These are phyloP conservation scores for Parathielavia appendiculata DNA, from an alignment of 495 filamentous ascomycete genomes.

Conservation along the genomic window DNA sequence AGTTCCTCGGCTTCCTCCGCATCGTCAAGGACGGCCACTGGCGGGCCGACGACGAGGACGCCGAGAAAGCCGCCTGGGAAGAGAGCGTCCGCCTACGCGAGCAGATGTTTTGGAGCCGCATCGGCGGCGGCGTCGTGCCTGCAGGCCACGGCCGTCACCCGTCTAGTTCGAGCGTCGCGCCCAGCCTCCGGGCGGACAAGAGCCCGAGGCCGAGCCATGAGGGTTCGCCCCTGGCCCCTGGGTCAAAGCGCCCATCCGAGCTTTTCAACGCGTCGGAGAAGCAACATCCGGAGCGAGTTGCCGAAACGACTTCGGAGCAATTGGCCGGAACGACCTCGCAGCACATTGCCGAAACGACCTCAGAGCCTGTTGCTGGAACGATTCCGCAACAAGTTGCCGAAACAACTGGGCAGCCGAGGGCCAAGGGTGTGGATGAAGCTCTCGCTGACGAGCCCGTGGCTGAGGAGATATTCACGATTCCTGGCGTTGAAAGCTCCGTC, in stretches of 20 bases:
- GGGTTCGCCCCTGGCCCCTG: neutral
- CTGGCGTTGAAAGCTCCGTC: too few species aligned
- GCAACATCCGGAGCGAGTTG: neutral
- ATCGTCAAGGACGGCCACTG: slow-evolving; percentile 87
- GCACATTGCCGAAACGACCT: neutral
- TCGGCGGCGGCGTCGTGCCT: slow-evolving; percentile 85
- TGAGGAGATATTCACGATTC: too few species aligned
- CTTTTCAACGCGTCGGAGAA: slow-evolving; percentile 2
- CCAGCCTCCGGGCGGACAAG: slow-evolving; percentile 25
- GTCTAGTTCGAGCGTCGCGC: slow-evolving; percentile 20
- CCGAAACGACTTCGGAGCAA: neutral
- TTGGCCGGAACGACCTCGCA: neutral
- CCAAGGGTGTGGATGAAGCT: neutral
- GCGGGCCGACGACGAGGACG: slow-evolving; percentile 69
- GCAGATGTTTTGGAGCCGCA: slow-evolving; percentile 90
- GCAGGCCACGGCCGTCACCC: slow-evolving; percentile 23
- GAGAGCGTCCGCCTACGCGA: slow-evolving; percentile 84
- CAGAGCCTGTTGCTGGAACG: neutral
- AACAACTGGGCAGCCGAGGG: neutral
- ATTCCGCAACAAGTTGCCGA: neutral
- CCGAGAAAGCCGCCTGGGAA: slow-evolving; percentile 83
- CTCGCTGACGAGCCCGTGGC: neutral
- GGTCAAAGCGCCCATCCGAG: slow-evolving; percentile 2
- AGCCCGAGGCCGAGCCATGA: slow-evolving; percentile 32
- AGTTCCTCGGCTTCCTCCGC: slow-evolving; percentile 84